Evolutionary conservation across 495 filamentous ascomycete species (phyloP).

Genomic region (Aspergillus olivimuriae): DNA sequence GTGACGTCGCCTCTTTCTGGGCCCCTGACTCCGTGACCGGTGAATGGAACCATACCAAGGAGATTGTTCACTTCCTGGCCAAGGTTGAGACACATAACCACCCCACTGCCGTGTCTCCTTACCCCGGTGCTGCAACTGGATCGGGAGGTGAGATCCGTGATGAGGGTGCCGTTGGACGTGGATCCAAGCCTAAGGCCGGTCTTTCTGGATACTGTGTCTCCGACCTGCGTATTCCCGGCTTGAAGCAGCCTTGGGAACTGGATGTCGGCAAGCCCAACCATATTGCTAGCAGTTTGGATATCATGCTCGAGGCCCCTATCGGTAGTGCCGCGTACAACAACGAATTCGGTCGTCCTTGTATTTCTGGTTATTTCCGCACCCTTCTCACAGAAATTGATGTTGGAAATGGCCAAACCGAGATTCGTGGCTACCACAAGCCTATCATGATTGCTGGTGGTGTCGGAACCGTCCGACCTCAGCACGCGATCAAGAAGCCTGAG

Average conservation of each 20-base stretch:
- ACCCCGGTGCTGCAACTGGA: slow-evolving; percentile 79
- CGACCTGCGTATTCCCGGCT: slow-evolving; percentile 79
- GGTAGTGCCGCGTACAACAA: slow-evolving; percentile 96
- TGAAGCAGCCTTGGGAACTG: slow-evolving; percentile 79
- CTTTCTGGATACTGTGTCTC: slow-evolving; percentile 92
- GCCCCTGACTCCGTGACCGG: slow-evolving; percentile 78
- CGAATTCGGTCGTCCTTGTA: slow-evolving; percentile 92
- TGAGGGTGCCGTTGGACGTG: slow-evolving; percentile 88
- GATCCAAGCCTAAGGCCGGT: slow-evolving; percentile 89
- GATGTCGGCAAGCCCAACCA: slow-evolving; percentile 86
- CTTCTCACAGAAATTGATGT: slow-evolving; percentile 61
- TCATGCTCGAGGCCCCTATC: slow-evolving; percentile 95
- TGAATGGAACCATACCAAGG: slow-evolving; percentile 81
- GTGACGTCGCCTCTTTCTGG: slow-evolving; percentile 70
- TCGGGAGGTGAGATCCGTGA: slow-evolving; percentile 94
- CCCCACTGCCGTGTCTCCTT: slow-evolving; percentile 89
- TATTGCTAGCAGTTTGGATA: slow-evolving; percentile 87
- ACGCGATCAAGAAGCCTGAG: slow-evolving; percentile 74
- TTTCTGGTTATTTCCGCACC: slow-evolving; percentile 84
- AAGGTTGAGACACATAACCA: slow-evolving; percentile 99
- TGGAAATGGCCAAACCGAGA: slow-evolving; percentile 57
- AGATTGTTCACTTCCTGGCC: slow-evolving; percentile 78
- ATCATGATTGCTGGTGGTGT: slow-evolving; percentile 98
- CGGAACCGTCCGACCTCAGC: slow-evolving; percentile 89
- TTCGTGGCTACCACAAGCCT: slow-evolving; percentile 93